Conservation (phyloP, 345 rosid genomes). For the Melaleuca alternifolia region DNA sequence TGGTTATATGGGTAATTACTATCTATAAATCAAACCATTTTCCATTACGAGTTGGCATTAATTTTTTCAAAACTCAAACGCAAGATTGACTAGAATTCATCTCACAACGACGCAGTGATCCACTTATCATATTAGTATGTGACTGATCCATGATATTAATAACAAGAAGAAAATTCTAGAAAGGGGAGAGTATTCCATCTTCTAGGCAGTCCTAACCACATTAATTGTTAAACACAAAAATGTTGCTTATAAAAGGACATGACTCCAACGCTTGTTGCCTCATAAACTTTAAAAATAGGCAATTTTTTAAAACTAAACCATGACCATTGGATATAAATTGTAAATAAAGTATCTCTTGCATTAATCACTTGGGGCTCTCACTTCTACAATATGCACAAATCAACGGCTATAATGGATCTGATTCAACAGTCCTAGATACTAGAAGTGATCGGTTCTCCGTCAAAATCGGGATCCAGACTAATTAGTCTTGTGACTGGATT, state of each 20-base stretch:
- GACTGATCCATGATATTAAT: background rate
- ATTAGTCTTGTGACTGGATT: too few species aligned
- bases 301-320: background rate
- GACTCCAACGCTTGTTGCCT: background rate
- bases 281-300: background rate
- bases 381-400: fast-evolving
- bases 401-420: background rate
- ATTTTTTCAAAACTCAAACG: background rate
- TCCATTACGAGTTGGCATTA: background rate
- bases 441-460: too few species aligned
- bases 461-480: too few species aligned
- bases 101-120: background rate
- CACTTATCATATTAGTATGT: background rate
- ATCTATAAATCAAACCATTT: background rate
- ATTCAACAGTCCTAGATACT: background rate
- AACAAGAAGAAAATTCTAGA: background rate
- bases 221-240: too few species aligned
- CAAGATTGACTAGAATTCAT: background rate
- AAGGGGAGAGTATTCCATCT: background rate
- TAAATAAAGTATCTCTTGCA: background rate
- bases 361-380: background rate
- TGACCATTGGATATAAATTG: too few species aligned
- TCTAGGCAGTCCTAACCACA: too few species aligned
- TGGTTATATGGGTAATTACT: background rate
- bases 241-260: too few species aligned